phyloP scores from a whole-genome alignment of 805 yeast species.

The Candida ortonii region DNA sequence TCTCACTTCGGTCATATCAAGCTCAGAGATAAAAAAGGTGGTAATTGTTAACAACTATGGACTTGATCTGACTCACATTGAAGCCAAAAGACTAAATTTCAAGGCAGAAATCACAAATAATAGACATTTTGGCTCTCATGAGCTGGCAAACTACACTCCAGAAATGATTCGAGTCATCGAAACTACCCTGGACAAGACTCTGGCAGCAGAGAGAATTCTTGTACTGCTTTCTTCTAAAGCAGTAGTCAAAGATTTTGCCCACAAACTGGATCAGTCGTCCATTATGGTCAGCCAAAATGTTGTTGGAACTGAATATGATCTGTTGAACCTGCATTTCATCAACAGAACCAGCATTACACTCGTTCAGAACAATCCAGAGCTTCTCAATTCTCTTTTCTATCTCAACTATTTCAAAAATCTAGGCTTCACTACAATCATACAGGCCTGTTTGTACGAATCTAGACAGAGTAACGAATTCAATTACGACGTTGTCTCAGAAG shows the following conservation, averaged over 20 bases:
- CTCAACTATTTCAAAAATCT: conserved; percentile 9
- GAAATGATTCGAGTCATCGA: conserved; percentile 4
- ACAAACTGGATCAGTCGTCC: conserved; percentile 4
- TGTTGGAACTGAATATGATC: conserved; percentile 8
- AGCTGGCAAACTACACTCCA: conserved; percentile 1
- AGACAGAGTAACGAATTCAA: conserved; percentile 2
- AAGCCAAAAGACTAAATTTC: conserved; percentile 5
- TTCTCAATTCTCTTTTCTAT: conserved; percentile 9
- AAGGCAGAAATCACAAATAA: background rate
- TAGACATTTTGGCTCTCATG: conserved; percentile 7
- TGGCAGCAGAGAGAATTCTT: conserved; percentile 4
- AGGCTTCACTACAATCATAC: conserved; percentile 11
- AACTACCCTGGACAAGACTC: background rate
- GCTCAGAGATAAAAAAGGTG: conserved; percentile 3
- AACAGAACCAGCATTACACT: conserved; percentile 13
- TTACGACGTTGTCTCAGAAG: conserved; percentile 4
- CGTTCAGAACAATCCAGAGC: conserved; percentile 8
- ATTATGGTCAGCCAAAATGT: conserved; percentile 3
- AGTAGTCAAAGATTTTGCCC: conserved; percentile 6
- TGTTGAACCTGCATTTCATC: conserved; percentile 8
- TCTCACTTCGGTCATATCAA: background rate
- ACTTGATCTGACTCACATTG: background rate
- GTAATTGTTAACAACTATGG: conserved; percentile 12
- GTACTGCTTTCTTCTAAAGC: conserved; percentile 14
- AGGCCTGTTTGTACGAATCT: conserved; percentile 5